These are phyloP conservation scores for Daucus carota DNA, from an alignment of 129 eudicot genomes.

Conservation along the genomic window DH1_v3.0 NC_030389.2:38604501-38605000, in stretches of 20 bases:
- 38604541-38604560: conserved; percentile 23
- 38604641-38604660: conserved; percentile 94
- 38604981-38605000: not conserved
- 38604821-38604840: conserved; percentile 63
- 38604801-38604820: conserved; percentile 2
- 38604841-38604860: conserved; percentile 67
- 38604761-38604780: too few species aligned
- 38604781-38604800: not conserved
- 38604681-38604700: conserved; percentile 73
- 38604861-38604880: conserved; percentile 99
- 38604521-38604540: conserved; percentile 44
- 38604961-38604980: conserved; percentile 78
- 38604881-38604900: conserved; percentile 76
- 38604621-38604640: conserved; percentile 55
- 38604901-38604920: conserved; percentile 86
- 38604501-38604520: conserved; percentile 48
- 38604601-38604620: conserved; percentile 11
- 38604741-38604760: not conserved
- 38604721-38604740: conserved; percentile 74
- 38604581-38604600: not conserved
- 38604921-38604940: conserved; percentile 68
- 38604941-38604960: conserved; percentile 43
- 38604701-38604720: conserved; percentile 57
- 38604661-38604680: conserved; percentile 74
- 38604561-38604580: not conserved